Evolutionary conservation across 2,329 filamentous ascomycete genomes (phyloP), one percentile per base, ranked within the genome.

Genomic region (Aspergillus aculeatinus): DNA sequence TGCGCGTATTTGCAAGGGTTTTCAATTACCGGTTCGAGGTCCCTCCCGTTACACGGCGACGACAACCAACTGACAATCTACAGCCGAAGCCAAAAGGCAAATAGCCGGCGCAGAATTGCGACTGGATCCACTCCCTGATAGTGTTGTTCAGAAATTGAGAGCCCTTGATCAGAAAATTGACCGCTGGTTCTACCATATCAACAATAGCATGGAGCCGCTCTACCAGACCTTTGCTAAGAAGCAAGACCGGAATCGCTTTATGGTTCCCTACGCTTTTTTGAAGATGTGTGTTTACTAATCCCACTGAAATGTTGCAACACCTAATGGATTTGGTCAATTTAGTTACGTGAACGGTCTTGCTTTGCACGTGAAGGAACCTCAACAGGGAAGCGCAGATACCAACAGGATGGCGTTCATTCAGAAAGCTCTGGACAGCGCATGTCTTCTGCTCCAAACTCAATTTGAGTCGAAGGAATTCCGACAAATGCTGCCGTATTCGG

Each of bases 181-280:
- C 19, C n/a, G 47, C 19, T 56, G 54, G 54, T 50, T 56, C 12
- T 33, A 56, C 39, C 33, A 49, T 11, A 33, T 56, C 47, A 56
- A 56, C 47, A 56, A 49, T 12, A 56, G 31, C 19, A 49, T 56
- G 14, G 54, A 56, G 19, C 54, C 54, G 3, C 16, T 31, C 4
- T 56, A 56, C 5, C 54, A 56, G 29, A 56, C 54, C 2, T 56
- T 56, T 50, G n/a, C 27, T 6, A 47, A 50, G 25, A 56, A 49
- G 27, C 54, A 56, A 23, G 54, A 56, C 27, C 54, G 54, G 9
- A 56, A 56, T 23, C 16, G 54, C n/a, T 56, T 56, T 16, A 33
- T 56, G 23, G 49, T 50, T 7, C 54, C 54, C n/a, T 56, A 50
- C 33, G 25, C 54, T 1, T 50, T 56, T 27, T 35, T 56, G 6